These are phyloP conservation scores for Alnus rubra DNA, from an alignment of 306 rosid species.

Conservation along the genomic window DNA sequence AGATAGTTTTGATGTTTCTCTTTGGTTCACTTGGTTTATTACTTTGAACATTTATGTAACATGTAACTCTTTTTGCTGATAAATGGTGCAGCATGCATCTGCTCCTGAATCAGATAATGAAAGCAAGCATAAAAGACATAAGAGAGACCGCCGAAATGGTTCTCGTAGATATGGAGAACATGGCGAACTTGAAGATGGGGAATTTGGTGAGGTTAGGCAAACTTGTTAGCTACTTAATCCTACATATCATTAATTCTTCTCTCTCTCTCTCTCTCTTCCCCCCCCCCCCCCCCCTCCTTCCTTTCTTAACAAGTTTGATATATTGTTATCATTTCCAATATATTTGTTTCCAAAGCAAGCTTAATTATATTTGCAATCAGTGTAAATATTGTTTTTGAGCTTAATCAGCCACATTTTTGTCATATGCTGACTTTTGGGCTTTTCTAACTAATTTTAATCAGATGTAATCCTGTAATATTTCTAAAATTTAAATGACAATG, in stretches of 20 bases:
- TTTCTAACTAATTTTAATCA: background rate
- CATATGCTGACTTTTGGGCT: background rate
- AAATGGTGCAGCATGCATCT: constrained; percentile 62
- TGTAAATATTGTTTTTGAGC: constrained; percentile 2
- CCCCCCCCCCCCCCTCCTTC: background rate
- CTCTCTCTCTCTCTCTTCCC: too few relatives aligned
- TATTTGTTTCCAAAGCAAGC: constrained; percentile 12
- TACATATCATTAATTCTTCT: background rate
- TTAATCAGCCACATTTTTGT: constrained; percentile 5
- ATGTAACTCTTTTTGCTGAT: background rate
- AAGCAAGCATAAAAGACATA: constrained; percentile 72
- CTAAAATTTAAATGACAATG: background rate
- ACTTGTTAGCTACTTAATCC: constrained; percentile 55
- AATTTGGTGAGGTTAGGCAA: constrained; percentile 64
- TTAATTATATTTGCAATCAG: background rate
- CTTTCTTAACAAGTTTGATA: background rate
- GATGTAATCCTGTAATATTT: background rate
- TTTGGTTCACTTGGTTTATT: constrained; percentile 15
- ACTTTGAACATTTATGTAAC: constrained; percentile 14
- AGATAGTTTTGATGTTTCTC: background rate
- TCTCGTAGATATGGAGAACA: constrained; percentile 61
- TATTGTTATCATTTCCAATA: constrained; percentile 9
- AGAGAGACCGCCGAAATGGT: constrained; percentile 67
- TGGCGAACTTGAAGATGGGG: constrained; percentile 78
- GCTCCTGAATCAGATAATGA: constrained; percentile 76